Percentiles rank a stretch among this genome's conserved stretches.
These are phyloP conservation scores for Brasenia schreberi DNA, from an alignment of 164 flowering plant species.

Conservation along the genomic window DNA sequence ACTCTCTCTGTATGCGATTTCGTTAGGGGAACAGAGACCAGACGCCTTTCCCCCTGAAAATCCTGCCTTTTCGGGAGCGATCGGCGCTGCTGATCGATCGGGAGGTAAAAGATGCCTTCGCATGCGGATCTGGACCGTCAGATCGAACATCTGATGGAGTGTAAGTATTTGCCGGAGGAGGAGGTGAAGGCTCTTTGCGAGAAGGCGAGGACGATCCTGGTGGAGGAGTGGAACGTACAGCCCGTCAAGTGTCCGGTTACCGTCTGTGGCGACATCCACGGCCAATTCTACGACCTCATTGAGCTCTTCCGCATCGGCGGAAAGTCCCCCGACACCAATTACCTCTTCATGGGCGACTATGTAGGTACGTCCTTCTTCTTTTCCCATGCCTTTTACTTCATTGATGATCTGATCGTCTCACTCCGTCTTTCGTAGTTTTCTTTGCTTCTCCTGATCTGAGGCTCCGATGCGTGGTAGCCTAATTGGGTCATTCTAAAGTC, in stretches of 20 bases:
- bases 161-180: slow-evolving; percentile 60
- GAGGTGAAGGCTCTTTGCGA: slow-evolving; percentile 46
- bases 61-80: neutral
- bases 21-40: neutral
- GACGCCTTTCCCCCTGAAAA: neutral
- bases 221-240: slow-evolving; percentile 86
- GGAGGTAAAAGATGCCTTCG: slow-evolving; percentile 46
- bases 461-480: no score
- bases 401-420: no score
- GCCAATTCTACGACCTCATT: slow-evolving; percentile 63
- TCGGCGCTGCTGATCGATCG: neutral
- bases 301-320: slow-evolving; percentile 71
- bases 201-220: slow-evolving; percentile 60
- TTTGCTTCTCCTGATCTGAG: no score
- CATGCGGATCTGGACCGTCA: slow-evolving; percentile 78
- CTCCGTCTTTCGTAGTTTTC: no score
- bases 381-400: no score
- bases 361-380: slow-evolving; percentile 18
- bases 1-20: neutral
- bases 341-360: slow-evolving; percentile 92
- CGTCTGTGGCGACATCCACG: slow-evolving; percentile 67
- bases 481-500: no score
- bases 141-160: slow-evolving; percentile 84
- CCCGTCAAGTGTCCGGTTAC: slow-evolving; percentile 69
- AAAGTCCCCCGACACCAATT: slow-evolving; percentile 74